Evolutionary conservation across 2,329 filamentous ascomycete genomes (phyloP), one percentile per base, ranked within the genome.

Genomic region (Exophiala mesophila): DNA sequence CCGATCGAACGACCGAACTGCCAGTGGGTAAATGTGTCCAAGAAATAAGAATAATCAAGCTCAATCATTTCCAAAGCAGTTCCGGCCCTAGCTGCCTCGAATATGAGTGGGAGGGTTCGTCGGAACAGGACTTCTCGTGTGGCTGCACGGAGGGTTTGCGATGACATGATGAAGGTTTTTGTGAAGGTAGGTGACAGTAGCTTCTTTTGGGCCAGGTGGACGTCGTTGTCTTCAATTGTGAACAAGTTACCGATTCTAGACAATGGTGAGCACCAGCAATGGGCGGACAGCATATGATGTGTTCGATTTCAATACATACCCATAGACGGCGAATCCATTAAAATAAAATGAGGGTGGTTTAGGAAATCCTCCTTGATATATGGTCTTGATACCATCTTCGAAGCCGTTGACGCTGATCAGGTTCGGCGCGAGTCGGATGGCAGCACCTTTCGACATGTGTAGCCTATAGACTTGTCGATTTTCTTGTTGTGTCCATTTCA

Each of bases 121-220:
- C 67, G 60, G 45, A 73, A 73, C 2, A 88, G 49, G 15, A 87
- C 72, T 0, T 35, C 31, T 9, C 16, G 6, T 58, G 57, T 2
- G 8, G 39, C 20, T 3, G 33, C 39, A 15, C 23, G 31, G 6
- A 33, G 20, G 6, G 41, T 29, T 36, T 33, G 34, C 3, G 80
- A 85, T 4, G 68, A 65, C 44, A 77, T 74, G 24, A 94, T 66
- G 35, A 71, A 79, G 0, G 85, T 86, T 58, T 92, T 92, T 48
- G 85, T 88, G 64, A 92, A 92, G 38, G 87, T 75, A 55, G 88
- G 81, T 35, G 83, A 83, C 21, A 92, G 63, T 77, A 89, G 84
- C 15, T 84, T 77, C 60, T 90, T 90, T 20, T 84, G 71, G 10
- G 68, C 64, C 0, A 83, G 81, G 61, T 92, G 87, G 4, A 73